Evolutionary conservation across 257 asterid species (phyloP), one percentile per base, ranked within the genome.

Genomic region (Primulina eburnea): DNA sequence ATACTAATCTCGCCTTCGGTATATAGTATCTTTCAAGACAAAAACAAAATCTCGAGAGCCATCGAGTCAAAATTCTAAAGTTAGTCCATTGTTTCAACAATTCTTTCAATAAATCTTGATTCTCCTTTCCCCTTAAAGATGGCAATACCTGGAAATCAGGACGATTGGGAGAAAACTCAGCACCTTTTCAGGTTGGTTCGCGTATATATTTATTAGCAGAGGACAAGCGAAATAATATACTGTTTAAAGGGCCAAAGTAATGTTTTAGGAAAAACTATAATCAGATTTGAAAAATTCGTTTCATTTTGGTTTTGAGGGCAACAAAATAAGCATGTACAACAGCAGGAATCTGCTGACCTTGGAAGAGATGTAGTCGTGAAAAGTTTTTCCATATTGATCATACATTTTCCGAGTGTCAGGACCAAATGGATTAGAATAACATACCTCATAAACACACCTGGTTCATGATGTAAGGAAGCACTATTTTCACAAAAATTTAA

Each of bases 21-120:
- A 59, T 11, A 47, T 71, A 74, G 76, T 71, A 76, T 76, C 82
- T 74, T 1, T 74, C 57, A 57, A 84, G 74, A 73, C 57, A 65
- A 63, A 69, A 0, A 50, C 81, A 81, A 72, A 84, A 76, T 34
- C 73, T 81, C 1, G 62, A 55, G 47, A 81, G 80, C 84, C 81
- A 84, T 8, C 7, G n/a, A 28, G 62, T 40, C 76, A 79, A 7
- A 38, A 6, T 62, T 57, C 61, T 79, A 70, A 78, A 60, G 29
- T 79, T 79, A 3, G 64, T 71, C 89, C 84, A 81, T 26, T 73
- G 47, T 73, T 73, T 67, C 64, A 60, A 64, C 10, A 84, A 57
- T 70, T 79, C 84, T 61, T 53, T 70, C 58, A 74, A 63, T 52
- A 79, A 69, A 43, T 58, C 40, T 14, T 59, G 75, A 0, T 67